Percentiles rank a stretch among this genome's conserved stretches.
These are phyloP conservation scores for Diaporthe caulivora DNA, from an alignment of 2,329 filamentous ascomycete genomes.

Conservation along the genomic window DNA sequence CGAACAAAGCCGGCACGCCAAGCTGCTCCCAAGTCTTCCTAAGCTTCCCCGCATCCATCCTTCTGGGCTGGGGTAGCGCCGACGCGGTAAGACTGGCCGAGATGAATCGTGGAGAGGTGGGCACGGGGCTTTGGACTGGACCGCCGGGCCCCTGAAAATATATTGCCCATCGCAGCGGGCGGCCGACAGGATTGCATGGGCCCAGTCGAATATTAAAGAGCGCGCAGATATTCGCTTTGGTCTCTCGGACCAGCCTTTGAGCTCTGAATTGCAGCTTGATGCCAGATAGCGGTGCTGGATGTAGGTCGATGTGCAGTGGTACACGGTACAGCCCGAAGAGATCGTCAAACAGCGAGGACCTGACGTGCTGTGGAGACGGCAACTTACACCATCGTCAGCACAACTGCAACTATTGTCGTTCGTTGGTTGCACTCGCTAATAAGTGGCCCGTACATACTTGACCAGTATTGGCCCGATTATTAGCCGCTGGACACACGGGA, in stretches of 20 bases:
- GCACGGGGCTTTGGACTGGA: slow-evolving; percentile 27
- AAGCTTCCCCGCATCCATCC: slow-evolving; percentile 37
- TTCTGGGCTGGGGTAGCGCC: slow-evolving; percentile 36
- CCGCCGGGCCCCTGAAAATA: not conserved
- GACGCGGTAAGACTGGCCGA: slow-evolving; percentile 24
- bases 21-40: slow-evolving; percentile 23
- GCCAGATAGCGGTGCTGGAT: not conserved
- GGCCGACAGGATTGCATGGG: not conserved
- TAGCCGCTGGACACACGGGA: slow-evolving; percentile 8
- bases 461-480: slow-evolving; percentile 3
- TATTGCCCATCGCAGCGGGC: slow-evolving; percentile 2
- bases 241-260: not conserved
- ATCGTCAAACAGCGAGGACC: not conserved
- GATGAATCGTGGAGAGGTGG: slow-evolving; percentile 26
- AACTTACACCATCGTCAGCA: slow-evolving; percentile 27
- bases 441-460: slow-evolving; percentile 1
- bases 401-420: not conserved
- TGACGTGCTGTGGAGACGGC: slow-evolving; percentile 16
- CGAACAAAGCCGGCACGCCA: slow-evolving; percentile 30
- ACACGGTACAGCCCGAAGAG: not conserved
- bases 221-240: not conserved
- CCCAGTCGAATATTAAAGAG: not conserved
- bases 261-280: not conserved
- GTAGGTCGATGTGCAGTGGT: not conserved
- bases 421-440: slow-evolving; percentile 4